Percentiles rank a stretch among this genome's conserved stretches.
Conservation (phyloP, 768 basidiomycete genomes). For the Goffeauzyma gilvescens region DNA sequence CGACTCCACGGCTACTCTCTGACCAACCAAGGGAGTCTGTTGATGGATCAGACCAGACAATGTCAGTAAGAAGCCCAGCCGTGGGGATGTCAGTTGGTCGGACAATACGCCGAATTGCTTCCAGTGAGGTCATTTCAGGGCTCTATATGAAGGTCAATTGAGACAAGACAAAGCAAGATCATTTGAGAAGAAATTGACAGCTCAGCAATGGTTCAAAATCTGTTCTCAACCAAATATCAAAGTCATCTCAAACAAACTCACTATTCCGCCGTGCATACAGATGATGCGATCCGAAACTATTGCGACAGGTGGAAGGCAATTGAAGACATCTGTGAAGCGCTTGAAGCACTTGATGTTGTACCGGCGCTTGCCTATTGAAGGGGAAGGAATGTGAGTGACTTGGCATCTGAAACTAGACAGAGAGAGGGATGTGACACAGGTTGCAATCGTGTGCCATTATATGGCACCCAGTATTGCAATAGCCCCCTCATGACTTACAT, state of each 20-base stretch:
- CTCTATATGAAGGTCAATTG: no score
- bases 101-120: conserved; percentile 14
- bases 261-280: conserved; percentile 71
- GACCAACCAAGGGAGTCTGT: conserved; percentile 14
- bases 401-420: no score
- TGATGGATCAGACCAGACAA: conserved; percentile 15
- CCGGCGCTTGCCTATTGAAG: conserved; percentile 78
- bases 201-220: no score
- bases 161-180: no score
- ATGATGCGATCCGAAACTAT: conserved; percentile 99
- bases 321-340: conserved; percentile 94
- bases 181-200: no score
- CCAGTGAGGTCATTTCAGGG: conserved; percentile 15
- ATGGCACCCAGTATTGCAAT: no score
- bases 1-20: conserved; percentile 12
- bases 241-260: not conserved
- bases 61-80: conserved; percentile 14
- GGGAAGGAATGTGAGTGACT: no score
- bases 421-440: no score
- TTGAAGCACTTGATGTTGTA: conserved; percentile 94
- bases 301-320: conserved; percentile 87
- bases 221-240: not conserved
- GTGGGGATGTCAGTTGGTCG: conserved; percentile 14
- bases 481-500: no score
- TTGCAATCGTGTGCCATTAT: no score